These are phyloP conservation scores for Xylaria flabelliformis DNA, from an alignment of 495 filamentous ascomycete species.

Conservation along the genomic window DNA sequence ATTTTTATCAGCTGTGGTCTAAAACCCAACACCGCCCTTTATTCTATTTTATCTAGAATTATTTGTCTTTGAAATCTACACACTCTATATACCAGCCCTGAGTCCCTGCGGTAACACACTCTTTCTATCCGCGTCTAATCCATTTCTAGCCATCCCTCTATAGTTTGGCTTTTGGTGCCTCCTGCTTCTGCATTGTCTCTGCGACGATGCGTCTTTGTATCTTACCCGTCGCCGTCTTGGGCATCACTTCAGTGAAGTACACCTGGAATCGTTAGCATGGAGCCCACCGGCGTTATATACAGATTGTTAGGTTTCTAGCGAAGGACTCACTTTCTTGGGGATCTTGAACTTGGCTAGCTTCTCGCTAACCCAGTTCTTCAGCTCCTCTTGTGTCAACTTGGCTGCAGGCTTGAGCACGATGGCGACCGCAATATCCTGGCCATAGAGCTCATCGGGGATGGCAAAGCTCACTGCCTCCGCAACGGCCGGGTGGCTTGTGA, in stretches of 20 bases:
- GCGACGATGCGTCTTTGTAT: conserved; percentile 82
- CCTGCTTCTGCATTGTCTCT: conserved; percentile 73
- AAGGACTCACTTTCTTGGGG: conserved; percentile 71
- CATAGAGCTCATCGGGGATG: conserved; percentile 75
- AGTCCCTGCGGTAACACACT: not conserved
- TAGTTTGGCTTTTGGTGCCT: conserved; percentile 48
- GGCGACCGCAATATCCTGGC: conserved; percentile 80
- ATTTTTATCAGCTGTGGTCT: not conserved
- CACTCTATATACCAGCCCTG: not conserved
- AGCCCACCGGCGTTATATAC: not conserved
- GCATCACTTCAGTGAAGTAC: conserved; percentile 80
- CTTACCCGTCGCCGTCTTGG: conserved; percentile 91
- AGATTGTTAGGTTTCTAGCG: not conserved
- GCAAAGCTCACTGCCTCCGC: conserved; percentile 83
- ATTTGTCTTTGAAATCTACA: not conserved
- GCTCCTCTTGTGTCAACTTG: conserved; percentile 58
- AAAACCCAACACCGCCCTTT: not conserved
- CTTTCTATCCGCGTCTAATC: not conserved
- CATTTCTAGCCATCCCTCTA: conserved; percentile 35
- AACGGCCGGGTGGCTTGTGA: conserved; percentile 71
- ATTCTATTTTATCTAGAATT: not conserved
- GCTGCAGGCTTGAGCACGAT: conserved; percentile 72
- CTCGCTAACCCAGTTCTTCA: conserved; percentile 70
- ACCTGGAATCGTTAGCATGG: conserved; percentile 52
- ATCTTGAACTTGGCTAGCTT: conserved; percentile 82